Conservation (phyloP, 768 basidiomycete genomes). For the Naganishia antarctica region DNA sequence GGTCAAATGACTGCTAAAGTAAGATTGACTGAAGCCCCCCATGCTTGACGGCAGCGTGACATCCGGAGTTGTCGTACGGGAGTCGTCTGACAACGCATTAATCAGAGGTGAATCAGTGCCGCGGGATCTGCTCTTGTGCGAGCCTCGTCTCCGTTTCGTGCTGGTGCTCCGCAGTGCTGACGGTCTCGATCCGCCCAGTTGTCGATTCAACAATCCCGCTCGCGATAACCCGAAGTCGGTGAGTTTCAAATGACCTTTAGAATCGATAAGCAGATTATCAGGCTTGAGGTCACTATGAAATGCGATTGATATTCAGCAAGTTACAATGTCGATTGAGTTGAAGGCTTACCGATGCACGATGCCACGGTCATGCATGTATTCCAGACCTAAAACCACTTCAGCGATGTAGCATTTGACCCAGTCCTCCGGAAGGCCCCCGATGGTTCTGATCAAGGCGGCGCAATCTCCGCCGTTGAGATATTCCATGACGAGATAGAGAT, state of each 20-base stretch:
- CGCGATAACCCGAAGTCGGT: slow-evolving; percentile 96
- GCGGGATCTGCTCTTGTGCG: slow-evolving; percentile 34
- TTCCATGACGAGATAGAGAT: slow-evolving; percentile 98
- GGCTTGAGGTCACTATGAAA: slow-evolving; percentile 82
- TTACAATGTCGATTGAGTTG: neutral
- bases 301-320: neutral
- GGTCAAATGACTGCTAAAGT: slow-evolving; percentile 42
- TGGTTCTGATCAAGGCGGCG: slow-evolving; percentile 88
- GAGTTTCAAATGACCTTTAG: slow-evolving; percentile 91
- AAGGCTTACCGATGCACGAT: slow-evolving; percentile 85
- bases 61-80: slow-evolving; percentile 48
- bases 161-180: slow-evolving; percentile 42
- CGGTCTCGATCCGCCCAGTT: slow-evolving; percentile 55
- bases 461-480: slow-evolving; percentile 98
- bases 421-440: slow-evolving; percentile 90
- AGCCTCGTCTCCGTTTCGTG: slow-evolving; percentile 29
- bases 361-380: slow-evolving; percentile 91
- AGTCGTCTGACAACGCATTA: slow-evolving; percentile 40
- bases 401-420: slow-evolving; percentile 97
- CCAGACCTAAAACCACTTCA: slow-evolving; percentile 88
- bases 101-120: slow-evolving; percentile 56
- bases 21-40: slow-evolving; percentile 45
- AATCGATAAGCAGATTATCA: slow-evolving; percentile 94
- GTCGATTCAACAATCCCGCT: slow-evolving; percentile 95
- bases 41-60: slow-evolving; percentile 33